phyloP scores from a whole-genome alignment of 768 basidiomycete genomes.

The Auriscalpium vulgare region DNA sequence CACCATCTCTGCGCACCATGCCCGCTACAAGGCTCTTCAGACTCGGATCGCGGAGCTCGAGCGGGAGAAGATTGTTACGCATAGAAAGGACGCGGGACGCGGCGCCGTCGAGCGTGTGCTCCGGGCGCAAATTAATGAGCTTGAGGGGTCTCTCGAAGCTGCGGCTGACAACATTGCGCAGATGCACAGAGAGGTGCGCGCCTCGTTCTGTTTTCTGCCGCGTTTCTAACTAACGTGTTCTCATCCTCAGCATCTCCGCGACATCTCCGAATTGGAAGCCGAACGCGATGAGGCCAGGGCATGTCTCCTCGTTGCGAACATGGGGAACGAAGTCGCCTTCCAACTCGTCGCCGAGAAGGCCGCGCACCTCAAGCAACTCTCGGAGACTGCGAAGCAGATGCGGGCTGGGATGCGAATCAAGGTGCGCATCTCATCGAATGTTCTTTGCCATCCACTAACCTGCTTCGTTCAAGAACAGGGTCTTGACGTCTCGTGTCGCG shows the following conservation, averaged over 20 bases:
- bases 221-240: background rate
- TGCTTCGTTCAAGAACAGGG: background rate
- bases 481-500: background rate
- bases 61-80: background rate
- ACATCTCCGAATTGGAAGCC: no score
- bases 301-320: background rate
- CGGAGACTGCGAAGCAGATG: background rate
- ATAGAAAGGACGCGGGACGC: background rate
- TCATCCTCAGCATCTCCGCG: background rate
- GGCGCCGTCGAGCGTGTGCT: background rate
- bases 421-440: background rate
- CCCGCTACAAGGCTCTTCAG: background rate
- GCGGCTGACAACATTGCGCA: background rate
- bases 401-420: background rate
- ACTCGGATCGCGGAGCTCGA: background rate
- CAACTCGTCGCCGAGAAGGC: background rate
- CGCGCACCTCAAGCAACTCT: background rate
- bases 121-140: background rate
- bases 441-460: background rate
- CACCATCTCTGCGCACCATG: background rate
- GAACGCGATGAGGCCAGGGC: no score
- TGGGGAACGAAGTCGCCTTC: background rate
- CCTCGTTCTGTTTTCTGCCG: background rate
- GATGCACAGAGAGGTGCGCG: background rate
- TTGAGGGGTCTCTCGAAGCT: background rate